Evolutionary conservation across 2,329 filamentous ascomycete genomes (phyloP), one percentile per base, ranked within the genome.

Genomic region (Chrysoporthe deuterocubensis): DNA sequence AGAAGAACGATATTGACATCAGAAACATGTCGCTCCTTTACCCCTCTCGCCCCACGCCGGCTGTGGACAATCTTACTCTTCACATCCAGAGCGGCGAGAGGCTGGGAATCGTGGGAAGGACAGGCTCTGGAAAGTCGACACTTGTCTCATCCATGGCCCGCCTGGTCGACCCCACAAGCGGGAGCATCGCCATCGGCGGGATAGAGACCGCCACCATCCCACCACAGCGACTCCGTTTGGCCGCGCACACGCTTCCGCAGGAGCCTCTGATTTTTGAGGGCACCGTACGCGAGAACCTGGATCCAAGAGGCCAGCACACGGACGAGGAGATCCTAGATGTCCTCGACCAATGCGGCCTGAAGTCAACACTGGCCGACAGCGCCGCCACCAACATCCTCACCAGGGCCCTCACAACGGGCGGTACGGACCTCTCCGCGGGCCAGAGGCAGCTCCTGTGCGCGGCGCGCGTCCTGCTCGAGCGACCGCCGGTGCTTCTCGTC

Each of bases 81-180:
- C 50, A 64, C 40, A 46, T 67, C 26, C 48, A 18, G 9, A 54
- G 50, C 21, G 61, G 66, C n/a, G 54, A 62, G 32, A 57, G 60
- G 43, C 37, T 62, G 42, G 77, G 76, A 2, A 71, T 78, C 1
- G 75, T 78, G 2, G 77, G 77, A 1, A 72, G 76, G 18, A 79
- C 77, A 1, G 77, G 77, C 7, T 74, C 75, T 0, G 77, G 77
- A 1, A 79, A 79, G 61, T 78, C 76, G 2, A 75, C 76, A 0
- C 67, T 79, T 6, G 74, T 74, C 0, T 71, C 77, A 37, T 72
- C 77, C 2, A 71, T 78, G 0, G 73, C 78, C 40, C 75, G 76
- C 1, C 74, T 76, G 60, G 71, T 78, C 0, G 73, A 77, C 48
- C 71, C 73, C 2, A 72, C 72, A 2, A 54, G 68, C 2, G 77